Evolutionary conservation across 495 filamentous ascomycete genomes (phyloP).

Genomic region (Niebla homalea): DNA sequence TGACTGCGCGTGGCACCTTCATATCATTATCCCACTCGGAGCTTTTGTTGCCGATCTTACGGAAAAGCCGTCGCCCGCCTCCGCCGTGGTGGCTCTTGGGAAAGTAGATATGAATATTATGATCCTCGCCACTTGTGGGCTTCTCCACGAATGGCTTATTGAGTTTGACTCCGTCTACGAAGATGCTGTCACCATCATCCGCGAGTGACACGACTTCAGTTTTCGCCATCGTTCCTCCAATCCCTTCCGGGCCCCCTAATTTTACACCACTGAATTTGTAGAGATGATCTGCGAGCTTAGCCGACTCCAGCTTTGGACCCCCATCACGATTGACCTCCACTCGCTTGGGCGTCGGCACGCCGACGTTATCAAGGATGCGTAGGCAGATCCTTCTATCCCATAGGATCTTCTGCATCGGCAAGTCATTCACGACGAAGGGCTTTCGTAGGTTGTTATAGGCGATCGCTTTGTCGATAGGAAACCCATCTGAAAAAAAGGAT

Average conservation of each 20-base stretch:
- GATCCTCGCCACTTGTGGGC: conserved; percentile 93
- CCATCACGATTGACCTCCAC: conserved; percentile 94
- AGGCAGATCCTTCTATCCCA: conserved; percentile 93
- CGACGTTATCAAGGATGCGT: conserved; percentile 71
- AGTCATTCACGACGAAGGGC: conserved; percentile 93
- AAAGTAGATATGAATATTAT: conserved; percentile 98
- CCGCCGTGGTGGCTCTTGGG: conserved; percentile 58
- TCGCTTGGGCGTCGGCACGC: conserved; percentile 75
- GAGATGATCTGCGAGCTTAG: conserved; percentile 65
- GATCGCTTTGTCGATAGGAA: conserved; percentile 93
- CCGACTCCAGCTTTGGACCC: conserved; percentile 62
- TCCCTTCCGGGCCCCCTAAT: conserved; percentile 62
- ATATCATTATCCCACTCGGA: conserved; percentile 77
- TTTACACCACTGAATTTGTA: conserved; percentile 66
- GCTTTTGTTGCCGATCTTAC: conserved; percentile 96
- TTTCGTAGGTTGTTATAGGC: conserved; percentile 83
- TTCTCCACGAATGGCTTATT: conserved; percentile 97
- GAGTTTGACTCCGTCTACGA: conserved; percentile 69
- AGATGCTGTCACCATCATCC: conserved; percentile 75
- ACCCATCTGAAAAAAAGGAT: conserved; percentile 95
- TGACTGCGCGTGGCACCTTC: conserved; percentile 61
- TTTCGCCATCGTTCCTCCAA: conserved; percentile 42
- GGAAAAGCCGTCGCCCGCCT: conserved; percentile 82
- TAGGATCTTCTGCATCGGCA: conserved; percentile 94
- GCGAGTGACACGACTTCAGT: conserved; percentile 62